These are phyloP conservation scores for Trichoderma erinaceum DNA, from an alignment of 495 filamentous ascomycete species.

Conservation along the genomic window DNA sequence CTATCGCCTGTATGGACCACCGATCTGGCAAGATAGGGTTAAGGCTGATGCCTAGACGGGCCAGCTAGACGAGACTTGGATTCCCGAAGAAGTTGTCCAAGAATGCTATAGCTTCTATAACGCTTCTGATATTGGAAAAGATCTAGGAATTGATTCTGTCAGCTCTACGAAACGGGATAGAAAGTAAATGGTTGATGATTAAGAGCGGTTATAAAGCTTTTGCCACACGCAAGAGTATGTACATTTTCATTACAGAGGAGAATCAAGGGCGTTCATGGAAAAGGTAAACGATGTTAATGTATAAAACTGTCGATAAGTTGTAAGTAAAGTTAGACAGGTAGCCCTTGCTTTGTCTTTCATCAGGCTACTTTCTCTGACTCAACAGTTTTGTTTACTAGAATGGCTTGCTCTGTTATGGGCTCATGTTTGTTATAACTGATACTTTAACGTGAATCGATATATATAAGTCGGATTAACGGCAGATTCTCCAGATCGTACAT, in stretches of 20 bases:
- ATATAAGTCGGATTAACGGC: too few relatives aligned
- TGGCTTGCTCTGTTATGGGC: too few relatives aligned
- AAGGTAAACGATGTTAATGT: constrained; percentile 47
- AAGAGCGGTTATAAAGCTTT: too few relatives aligned
- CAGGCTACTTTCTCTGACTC: constrained; percentile 1
- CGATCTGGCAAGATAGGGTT: neutral
- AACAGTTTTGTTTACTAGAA: too few relatives aligned
- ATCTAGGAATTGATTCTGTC: neutral
- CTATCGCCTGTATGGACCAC: too few relatives aligned
- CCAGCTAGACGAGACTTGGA: neutral
- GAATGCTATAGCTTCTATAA: neutral
- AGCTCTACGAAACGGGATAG: too few relatives aligned
- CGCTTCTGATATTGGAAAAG: too few relatives aligned
- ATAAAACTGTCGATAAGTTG: constrained; percentile 34
- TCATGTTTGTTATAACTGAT: too few relatives aligned
- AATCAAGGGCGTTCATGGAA: constrained; percentile 39
- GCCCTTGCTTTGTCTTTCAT: constrained; percentile 42
- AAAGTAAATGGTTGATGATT: too few relatives aligned
- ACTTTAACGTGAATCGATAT: too few relatives aligned
- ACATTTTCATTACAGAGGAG: constrained; percentile 19
- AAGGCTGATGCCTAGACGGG: neutral
- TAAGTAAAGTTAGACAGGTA: neutral
- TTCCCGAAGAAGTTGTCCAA: neutral
- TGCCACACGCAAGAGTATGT: too few relatives aligned
- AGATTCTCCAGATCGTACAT: too few relatives aligned